Evolutionary conservation across 306 rosid genomes (phyloP).

Genomic region (Gleditsia sinensis): DNA sequence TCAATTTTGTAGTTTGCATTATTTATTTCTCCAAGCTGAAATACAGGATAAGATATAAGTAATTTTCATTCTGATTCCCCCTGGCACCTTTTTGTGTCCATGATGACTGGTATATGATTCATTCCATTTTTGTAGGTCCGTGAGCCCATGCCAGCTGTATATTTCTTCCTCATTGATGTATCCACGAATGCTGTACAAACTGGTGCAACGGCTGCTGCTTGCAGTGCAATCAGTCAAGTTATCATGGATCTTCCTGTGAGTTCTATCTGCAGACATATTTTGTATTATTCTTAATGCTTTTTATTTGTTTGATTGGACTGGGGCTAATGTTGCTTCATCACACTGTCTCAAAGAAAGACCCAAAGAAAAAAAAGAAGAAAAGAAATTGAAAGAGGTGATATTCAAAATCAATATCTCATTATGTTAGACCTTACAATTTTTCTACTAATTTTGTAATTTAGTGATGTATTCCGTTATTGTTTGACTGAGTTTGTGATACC

Average conservation of each 20-base stretch:
- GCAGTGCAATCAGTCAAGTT: slow-evolving; percentile 97
- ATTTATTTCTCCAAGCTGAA: slow-evolving; percentile 14
- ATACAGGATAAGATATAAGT: not conserved
- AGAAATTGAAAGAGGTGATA: slow-evolving; percentile 8
- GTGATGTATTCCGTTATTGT: not conserved
- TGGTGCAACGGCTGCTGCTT: slow-evolving; percentile 99
- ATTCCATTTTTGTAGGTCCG: slow-evolving; percentile 66
- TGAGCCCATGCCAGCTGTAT: slow-evolving; percentile 98
- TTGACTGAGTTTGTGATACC: not conserved
- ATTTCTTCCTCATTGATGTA: slow-evolving; percentile 93
- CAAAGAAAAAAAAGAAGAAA: not conserved
- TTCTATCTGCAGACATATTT: slow-evolving; percentile 29
- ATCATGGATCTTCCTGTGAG: slow-evolving; percentile 95
- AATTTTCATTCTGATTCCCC: too few species aligned
- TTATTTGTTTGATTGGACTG: slow-evolving; percentile 33
- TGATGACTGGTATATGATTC: slow-evolving; percentile 30
- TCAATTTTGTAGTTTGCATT: slow-evolving; percentile 1
- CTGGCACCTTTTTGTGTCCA: too few species aligned
- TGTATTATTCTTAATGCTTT: slow-evolving; percentile 25
- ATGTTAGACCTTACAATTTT: slow-evolving; percentile 15
- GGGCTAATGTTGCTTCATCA: slow-evolving; percentile 19
- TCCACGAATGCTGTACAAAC: slow-evolving; percentile 97
- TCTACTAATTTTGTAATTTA: not conserved
- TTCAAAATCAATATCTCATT: not conserved
- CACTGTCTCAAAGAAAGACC: not conserved